phyloP scores from a whole-genome alignment of 2,329 filamentous ascomycete genomes.

The Hirsutella rhossiliensis region DNA sequence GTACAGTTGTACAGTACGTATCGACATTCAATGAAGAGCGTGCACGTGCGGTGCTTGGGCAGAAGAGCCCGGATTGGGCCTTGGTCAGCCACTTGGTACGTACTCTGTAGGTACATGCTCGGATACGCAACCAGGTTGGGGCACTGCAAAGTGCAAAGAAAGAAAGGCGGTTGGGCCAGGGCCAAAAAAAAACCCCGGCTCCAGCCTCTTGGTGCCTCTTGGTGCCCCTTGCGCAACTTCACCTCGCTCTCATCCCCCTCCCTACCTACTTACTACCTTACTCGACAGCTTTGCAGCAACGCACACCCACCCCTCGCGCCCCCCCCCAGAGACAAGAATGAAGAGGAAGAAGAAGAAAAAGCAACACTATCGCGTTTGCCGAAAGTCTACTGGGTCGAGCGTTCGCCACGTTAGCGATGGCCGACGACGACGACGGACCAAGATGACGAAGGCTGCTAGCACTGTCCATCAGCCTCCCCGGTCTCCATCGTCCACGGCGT shows the following conservation, averaged over 20 bases:
- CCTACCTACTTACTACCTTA: background rate
- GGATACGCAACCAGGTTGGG: too few species aligned
- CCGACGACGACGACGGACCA: background rate
- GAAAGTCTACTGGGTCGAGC: background rate
- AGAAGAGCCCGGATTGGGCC: too few species aligned
- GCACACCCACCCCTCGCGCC: background rate
- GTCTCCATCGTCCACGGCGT: too few species aligned
- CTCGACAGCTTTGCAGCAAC: background rate
- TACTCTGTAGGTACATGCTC: too few species aligned
- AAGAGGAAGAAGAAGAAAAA: background rate
- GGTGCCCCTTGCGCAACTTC: conserved; percentile 6
- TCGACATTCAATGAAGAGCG: too few species aligned
- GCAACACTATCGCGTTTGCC: background rate
- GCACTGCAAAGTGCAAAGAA: too few species aligned
- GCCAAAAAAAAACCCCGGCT: background rate
- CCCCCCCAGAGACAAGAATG: background rate
- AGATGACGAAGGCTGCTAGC: background rate
- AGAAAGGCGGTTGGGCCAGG: background rate
- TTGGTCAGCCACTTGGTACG: too few species aligned
- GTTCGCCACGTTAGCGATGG: background rate
- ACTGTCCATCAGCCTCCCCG: background rate
- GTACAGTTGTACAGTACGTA: too few species aligned
- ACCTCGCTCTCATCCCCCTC: background rate
- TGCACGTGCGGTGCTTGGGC: too few species aligned
- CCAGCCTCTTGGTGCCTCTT: conserved; percentile 2